Evolutionary conservation across 768 basidiomycete species (phyloP).

Genomic region (Xanthoconium purpureum): DNA sequence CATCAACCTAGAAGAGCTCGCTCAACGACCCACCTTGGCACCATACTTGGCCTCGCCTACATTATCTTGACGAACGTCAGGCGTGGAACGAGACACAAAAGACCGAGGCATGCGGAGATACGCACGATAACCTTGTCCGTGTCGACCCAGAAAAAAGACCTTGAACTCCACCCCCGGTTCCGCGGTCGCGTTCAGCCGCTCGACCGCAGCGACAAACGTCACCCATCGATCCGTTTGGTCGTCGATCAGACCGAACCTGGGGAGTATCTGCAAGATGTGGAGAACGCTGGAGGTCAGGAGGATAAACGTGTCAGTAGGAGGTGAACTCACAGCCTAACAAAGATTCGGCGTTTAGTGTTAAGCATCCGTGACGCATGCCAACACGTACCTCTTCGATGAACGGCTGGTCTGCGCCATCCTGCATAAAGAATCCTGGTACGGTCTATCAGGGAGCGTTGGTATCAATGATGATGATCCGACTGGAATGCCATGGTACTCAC

Average conservation of each 20-base stretch:
- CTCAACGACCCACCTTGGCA: slow-evolving; percentile 30
- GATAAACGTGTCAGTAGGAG: too few species aligned
- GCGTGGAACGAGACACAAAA: too few species aligned
- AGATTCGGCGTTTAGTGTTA: not conserved
- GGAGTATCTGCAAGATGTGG: slow-evolving; percentile 12
- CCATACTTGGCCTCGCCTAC: slow-evolving; percentile 68
- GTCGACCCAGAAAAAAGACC: slow-evolving; percentile 61
- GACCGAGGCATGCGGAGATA: not conserved
- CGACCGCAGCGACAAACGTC: slow-evolving; percentile 39
- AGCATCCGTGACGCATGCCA: not conserved
- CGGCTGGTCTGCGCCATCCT: slow-evolving; percentile 8
- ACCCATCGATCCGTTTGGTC: slow-evolving; percentile 47
- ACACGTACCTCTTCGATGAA: slow-evolving; percentile 6
- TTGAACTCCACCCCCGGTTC: slow-evolving; percentile 36
- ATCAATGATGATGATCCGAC: not conserved
- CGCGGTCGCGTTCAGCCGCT: slow-evolving; percentile 31
- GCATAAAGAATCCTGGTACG: slow-evolving; percentile 21
- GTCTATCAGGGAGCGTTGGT: slow-evolving; percentile 2
- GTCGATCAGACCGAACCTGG: slow-evolving; percentile 37
- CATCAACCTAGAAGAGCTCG: not conserved
- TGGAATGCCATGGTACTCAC: slow-evolving; percentile 1
- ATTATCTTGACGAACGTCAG: slow-evolving; percentile 49
- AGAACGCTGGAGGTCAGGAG: too few species aligned
- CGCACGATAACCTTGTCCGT: slow-evolving; percentile 57
- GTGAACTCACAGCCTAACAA: slow-evolving; percentile 15